Conservation (phyloP, 768 basidiomycete species). For the Pholiota conissans region DNA sequence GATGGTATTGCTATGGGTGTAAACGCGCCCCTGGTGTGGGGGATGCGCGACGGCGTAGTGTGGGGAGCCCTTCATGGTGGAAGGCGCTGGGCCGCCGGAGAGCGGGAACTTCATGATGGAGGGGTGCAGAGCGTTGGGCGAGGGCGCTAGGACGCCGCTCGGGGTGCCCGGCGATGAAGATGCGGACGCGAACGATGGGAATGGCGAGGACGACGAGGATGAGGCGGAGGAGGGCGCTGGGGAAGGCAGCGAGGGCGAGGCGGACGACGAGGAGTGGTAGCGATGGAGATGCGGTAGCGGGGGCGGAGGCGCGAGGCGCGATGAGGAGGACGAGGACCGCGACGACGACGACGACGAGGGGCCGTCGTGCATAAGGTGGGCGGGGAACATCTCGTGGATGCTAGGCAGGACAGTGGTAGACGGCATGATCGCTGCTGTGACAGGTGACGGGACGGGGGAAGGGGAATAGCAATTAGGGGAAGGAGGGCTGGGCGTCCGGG, state of each 20-base stretch:
- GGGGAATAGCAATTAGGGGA: neutral
- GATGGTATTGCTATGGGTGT: neutral
- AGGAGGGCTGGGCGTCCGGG: neutral
- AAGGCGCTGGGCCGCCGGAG: neutral
- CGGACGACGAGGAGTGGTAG: neutral
- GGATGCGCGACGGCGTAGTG: too few species aligned
- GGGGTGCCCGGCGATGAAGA: too few species aligned
- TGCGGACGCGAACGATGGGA: too few species aligned
- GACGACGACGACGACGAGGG: neutral
- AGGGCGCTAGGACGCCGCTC: neutral
- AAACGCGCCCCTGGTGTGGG: neutral
- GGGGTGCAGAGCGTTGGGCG: neutral
- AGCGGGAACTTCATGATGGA: neutral
- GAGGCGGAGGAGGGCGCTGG: neutral
- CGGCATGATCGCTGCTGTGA: neutral
- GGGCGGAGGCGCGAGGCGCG: neutral
- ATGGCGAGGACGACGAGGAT: neutral
- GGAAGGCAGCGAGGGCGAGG: neutral
- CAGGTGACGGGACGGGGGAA: too few species aligned
- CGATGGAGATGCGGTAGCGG: too few species aligned
- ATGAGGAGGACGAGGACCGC: neutral
- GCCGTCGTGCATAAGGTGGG: constrained; percentile 2
- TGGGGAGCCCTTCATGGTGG: too few species aligned
- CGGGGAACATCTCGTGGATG: constrained; percentile 13
- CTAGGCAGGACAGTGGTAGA: neutral